These are phyloP conservation scores for Aspergillus pseudonomiae DNA, from an alignment of 2,329 filamentous ascomycete species.

Conservation along the genomic window DNA sequence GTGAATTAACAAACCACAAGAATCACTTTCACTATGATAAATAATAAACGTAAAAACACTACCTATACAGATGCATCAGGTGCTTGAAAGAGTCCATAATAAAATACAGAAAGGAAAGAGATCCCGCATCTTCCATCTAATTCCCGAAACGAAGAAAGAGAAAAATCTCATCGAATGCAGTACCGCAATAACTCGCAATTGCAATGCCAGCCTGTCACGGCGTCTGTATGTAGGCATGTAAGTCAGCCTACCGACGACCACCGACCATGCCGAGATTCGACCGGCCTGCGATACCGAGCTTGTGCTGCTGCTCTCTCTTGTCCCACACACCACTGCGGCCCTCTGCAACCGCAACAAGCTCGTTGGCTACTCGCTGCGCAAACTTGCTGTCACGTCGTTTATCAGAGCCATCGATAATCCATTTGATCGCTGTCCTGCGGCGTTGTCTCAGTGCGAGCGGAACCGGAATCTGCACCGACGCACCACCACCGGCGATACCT, in stretches of 20 bases:
- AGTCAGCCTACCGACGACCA: slow-evolving; percentile 1
- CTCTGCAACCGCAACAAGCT: slow-evolving; percentile 85
- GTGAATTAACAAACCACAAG: background rate
- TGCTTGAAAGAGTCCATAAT: background rate
- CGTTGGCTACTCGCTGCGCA: slow-evolving; percentile 77
- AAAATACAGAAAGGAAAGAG: background rate
- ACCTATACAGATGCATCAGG: slow-evolving; percentile 1
- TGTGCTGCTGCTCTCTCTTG: slow-evolving; percentile 75
- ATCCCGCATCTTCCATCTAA: background rate
- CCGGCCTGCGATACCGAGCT: slow-evolving; percentile 74
- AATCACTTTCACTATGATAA: background rate
- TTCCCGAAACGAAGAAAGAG: background rate
- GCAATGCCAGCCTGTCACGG: background rate
- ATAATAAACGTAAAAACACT: background rate
- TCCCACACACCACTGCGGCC: slow-evolving; percentile 86
- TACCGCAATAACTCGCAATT: background rate
- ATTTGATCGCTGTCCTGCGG: slow-evolving; percentile 76
- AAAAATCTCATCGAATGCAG: background rate
- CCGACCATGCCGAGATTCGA: slow-evolving; percentile 59
- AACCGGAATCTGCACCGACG: slow-evolving; percentile 77
- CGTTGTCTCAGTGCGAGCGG: slow-evolving; percentile 76
- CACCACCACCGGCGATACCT: slow-evolving; percentile 83
- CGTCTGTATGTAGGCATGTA: background rate
- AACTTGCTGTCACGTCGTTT: slow-evolving; percentile 77
- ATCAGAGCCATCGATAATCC: slow-evolving; percentile 84